Percentiles rank a stretch among this genome's conserved stretches.
phyloP scores from a whole-genome alignment of 129 eudicot species.

The Flaveria sonorensis region DNA sequence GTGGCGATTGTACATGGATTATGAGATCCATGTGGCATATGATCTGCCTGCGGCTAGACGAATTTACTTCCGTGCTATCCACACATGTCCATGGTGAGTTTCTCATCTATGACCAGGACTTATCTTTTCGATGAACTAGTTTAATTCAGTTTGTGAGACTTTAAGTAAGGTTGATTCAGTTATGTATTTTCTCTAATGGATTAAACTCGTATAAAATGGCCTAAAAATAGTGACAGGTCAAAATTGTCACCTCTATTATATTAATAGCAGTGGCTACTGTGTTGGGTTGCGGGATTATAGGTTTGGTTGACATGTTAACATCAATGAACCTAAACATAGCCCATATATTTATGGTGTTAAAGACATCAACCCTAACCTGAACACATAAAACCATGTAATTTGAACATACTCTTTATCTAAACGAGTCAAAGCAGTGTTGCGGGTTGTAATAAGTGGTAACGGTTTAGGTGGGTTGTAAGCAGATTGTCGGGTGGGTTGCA shows the following conservation, averaged over 20 bases:
- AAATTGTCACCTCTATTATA: too few relatives aligned
- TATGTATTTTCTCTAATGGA: too few relatives aligned
- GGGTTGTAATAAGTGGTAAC: not conserved
- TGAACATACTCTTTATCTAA: not conserved
- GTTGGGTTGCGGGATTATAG: too few relatives aligned
- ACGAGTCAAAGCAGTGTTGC: not conserved
- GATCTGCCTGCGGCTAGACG: slow-evolving; percentile 67
- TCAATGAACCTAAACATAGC: too few relatives aligned
- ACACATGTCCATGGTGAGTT: slow-evolving; percentile 91
- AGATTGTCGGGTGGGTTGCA: not conserved
- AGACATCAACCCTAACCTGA: not conserved
- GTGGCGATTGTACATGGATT: slow-evolving; percentile 85
- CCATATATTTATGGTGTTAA: too few relatives aligned
- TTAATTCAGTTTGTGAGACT: not conserved
- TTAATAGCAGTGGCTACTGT: not conserved
- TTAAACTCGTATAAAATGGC: too few relatives aligned
- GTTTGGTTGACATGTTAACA: too few relatives aligned
- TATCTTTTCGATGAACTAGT: not conserved
- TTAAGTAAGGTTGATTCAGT: not conserved
- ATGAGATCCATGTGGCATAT: slow-evolving; percentile 56
- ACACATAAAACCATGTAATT: not conserved
- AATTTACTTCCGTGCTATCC: slow-evolving; percentile 88
- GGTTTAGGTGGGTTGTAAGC: not conserved
- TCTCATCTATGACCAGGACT: not conserved
- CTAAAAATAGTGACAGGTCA: too few relatives aligned